Evolutionary conservation across 371 early-diverging fungal genomes (phyloP).

Genomic region (Mucor lusitanicus): DNA sequence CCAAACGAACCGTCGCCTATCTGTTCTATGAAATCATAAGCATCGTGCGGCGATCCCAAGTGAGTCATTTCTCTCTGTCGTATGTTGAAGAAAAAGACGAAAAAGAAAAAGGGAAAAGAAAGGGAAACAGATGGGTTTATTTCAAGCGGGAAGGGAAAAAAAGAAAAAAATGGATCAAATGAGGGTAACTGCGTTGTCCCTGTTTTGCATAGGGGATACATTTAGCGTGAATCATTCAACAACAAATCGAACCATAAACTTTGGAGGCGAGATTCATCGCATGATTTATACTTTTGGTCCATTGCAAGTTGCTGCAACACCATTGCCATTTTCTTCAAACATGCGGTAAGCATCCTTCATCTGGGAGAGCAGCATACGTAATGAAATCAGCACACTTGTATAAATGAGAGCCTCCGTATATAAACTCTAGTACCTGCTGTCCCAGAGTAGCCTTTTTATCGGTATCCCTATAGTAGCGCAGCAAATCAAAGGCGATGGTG

Average conservation of each 20-base stretch:
- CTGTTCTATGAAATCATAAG: constrained; percentile 75
- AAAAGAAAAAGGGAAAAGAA: constrained; percentile 9
- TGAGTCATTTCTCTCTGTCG: constrained; percentile 29
- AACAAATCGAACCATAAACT: not conserved
- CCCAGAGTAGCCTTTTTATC: constrained; percentile 4
- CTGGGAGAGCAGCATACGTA: not conserved
- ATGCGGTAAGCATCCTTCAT: constrained; percentile 7
- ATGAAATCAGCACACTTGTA: not conserved
- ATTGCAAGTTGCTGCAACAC: too few relatives aligned
- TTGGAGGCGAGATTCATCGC: not conserved
- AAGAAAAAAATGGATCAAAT: not conserved
- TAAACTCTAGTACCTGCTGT: constrained; percentile 16
- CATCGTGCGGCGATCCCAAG: constrained; percentile 47
- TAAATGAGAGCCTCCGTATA: too few relatives aligned
- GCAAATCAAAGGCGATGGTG: constrained; percentile 8
- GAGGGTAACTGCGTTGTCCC: not conserved
- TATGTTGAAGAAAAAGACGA: not conserved
- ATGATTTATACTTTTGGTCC: not conserved
- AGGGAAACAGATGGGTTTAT: constrained; percentile 5
- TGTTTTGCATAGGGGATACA: not conserved
- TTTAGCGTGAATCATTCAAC: not conserved
- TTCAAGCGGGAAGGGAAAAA: constrained; percentile 6
- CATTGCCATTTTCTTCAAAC: not conserved
- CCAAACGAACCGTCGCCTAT: constrained; percentile 96
- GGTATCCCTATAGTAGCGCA: not conserved